A percentile compares a stretch with the other conserved stretches of the same genome.
Conservation (phyloP, 345 rosid species). For the Litchi chinensis region DNA sequence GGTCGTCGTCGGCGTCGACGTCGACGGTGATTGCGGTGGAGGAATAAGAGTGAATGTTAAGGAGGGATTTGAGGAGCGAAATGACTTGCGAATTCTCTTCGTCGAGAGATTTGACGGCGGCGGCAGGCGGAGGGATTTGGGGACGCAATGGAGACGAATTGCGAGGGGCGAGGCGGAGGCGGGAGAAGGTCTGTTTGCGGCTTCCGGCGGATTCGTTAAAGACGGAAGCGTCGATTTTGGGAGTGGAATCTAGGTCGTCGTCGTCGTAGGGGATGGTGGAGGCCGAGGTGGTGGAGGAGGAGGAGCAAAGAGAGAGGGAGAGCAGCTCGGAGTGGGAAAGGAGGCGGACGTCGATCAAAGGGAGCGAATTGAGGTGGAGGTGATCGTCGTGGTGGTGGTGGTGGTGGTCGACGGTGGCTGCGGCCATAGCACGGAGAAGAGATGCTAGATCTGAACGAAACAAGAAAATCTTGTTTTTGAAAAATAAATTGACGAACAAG, state of each 20-base stretch:
- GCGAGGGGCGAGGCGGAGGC: slow-evolving; percentile 80
- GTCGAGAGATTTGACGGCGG: slow-evolving; percentile 34
- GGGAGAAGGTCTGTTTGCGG: slow-evolving; percentile 88
- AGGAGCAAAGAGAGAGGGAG: slow-evolving; percentile 47
- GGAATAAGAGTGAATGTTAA: slow-evolving; percentile 40
- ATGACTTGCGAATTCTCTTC: slow-evolving; percentile 55
- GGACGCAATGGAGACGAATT: slow-evolving; percentile 26
- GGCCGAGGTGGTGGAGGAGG: slow-evolving; percentile 40
- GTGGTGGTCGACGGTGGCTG: slow-evolving; percentile 33
- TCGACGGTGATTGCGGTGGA: slow-evolving; percentile 8
- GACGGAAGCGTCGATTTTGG: slow-evolving; percentile 81
- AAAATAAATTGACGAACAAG: background rate
- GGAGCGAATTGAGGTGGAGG: slow-evolving; percentile 46
- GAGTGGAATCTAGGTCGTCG: slow-evolving; percentile 52
- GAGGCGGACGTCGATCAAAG: slow-evolving; percentile 64
- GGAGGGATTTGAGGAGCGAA: slow-evolving; percentile 59
- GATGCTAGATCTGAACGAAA: background rate
- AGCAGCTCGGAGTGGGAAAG: slow-evolving; percentile 60
- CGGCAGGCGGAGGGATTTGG: slow-evolving; percentile 22
- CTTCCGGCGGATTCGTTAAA: slow-evolving; percentile 98
- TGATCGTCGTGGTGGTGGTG: slow-evolving; percentile 14
- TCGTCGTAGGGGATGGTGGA: slow-evolving; percentile 39
- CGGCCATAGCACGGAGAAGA: slow-evolving; percentile 41
- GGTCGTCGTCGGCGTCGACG: slow-evolving; percentile 24
- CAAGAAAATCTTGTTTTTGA: background rate